These are phyloP conservation scores for Candida anglica DNA, from an alignment of 805 yeast genomes.

Conservation along the genomic window DNA sequence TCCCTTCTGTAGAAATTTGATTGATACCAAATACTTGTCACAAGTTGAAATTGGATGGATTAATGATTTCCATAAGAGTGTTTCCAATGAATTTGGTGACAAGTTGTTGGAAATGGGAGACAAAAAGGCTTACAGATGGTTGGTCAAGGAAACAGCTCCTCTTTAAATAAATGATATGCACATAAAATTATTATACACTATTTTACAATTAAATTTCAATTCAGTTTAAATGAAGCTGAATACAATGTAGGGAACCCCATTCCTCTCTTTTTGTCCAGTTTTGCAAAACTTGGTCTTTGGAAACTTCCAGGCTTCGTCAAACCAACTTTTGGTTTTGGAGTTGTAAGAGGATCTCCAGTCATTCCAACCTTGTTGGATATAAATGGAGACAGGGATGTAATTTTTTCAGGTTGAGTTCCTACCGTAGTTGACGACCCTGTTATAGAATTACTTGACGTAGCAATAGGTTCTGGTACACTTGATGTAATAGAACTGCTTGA, in stretches of 20 bases:
- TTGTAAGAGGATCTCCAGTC: conserved; percentile 7
- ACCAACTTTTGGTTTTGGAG: conserved; percentile 7
- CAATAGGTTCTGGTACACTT: too few species aligned
- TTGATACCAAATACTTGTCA: conserved; percentile 26
- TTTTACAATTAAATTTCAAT: not conserved
- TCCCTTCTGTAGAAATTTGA: conserved; percentile 35
- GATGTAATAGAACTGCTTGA: not conserved
- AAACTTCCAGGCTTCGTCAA: conserved; percentile 32
- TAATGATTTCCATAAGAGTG: conserved; percentile 31
- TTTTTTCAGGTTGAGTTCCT: too few species aligned
- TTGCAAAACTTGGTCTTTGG: conserved; percentile 22
- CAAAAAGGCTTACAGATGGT: conserved; percentile 64
- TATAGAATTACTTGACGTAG: not conserved
- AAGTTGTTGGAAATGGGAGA: conserved; percentile 52
- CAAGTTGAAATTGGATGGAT: conserved; percentile 34
- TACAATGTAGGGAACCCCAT: conserved; percentile 22
- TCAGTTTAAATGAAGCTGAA: conserved; percentile 17
- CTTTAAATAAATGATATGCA: conserved; percentile 7
- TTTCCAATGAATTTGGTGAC: conserved; percentile 27
- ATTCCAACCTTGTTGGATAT: conserved; percentile 20
- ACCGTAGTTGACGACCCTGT: not conserved
- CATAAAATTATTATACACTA: too few species aligned
- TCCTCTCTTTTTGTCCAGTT: conserved; percentile 13
- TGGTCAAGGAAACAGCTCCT: conserved; percentile 59
- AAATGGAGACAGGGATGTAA: conserved; percentile 25